phyloP scores from a whole-genome alignment of 768 basidiomycete species.

The Chiua virens region DNA sequence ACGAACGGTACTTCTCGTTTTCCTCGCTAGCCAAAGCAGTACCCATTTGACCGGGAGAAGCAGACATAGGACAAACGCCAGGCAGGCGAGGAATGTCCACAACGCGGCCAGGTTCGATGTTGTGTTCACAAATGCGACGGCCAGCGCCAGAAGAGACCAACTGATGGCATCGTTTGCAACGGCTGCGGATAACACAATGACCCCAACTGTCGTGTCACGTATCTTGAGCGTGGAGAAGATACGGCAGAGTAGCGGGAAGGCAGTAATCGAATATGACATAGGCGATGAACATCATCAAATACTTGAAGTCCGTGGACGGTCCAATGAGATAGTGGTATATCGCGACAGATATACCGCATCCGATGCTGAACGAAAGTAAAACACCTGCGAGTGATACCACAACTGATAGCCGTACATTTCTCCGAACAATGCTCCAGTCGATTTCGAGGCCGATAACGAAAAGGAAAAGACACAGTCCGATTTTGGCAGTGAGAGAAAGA shows the following conservation, averaged over 20 bases:
- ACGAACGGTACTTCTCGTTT: slow-evolving; percentile 76
- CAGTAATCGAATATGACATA: slow-evolving; percentile 88
- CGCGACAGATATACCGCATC: slow-evolving; percentile 68
- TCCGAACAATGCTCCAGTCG: slow-evolving; percentile 72
- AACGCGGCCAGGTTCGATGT: slow-evolving; percentile 79
- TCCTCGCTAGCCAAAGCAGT: slow-evolving; percentile 69
- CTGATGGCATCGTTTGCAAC: slow-evolving; percentile 87
- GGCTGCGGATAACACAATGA: slow-evolving; percentile 89
- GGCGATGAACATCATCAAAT: slow-evolving; percentile 95
- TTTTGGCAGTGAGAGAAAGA: slow-evolving; percentile 84
- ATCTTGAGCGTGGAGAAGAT: slow-evolving; percentile 90
- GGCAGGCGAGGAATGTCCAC: slow-evolving; percentile 75
- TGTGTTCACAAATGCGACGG: slow-evolving; percentile 90
- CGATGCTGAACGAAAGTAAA: slow-evolving; percentile 83
- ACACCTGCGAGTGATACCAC: slow-evolving; percentile 82
- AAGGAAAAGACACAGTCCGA: slow-evolving; percentile 86
- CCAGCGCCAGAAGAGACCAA: slow-evolving; percentile 87
- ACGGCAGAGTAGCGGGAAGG: slow-evolving; percentile 82
- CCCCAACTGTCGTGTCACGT: slow-evolving; percentile 87
- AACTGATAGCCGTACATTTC: slow-evolving; percentile 65
- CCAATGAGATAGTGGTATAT: slow-evolving; percentile 55
- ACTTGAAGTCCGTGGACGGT: slow-evolving; percentile 63
- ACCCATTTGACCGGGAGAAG: slow-evolving; percentile 61
- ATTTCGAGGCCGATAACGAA: slow-evolving; percentile 95
- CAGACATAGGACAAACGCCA: slow-evolving; percentile 74